These are phyloP conservation scores for Pseudonitzschia multiseries DNA, from an alignment of 108 stramenopile genomes.

Conservation along the genomic window DNA sequence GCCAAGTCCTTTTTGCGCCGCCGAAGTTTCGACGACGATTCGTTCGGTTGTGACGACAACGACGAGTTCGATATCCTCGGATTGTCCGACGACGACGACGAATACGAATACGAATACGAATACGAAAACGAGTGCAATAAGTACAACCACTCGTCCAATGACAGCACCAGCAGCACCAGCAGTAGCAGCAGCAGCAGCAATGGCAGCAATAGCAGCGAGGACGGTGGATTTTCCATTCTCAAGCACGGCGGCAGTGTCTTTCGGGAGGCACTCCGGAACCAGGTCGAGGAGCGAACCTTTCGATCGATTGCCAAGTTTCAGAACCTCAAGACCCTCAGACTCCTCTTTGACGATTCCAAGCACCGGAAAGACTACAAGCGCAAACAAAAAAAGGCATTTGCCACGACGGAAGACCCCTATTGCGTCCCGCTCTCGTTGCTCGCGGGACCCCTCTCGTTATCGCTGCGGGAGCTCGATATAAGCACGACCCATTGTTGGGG, in stretches of 20 bases:
- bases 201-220: too few species aligned
- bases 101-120: too few species aligned
- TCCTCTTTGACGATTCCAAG: constrained; percentile 2
- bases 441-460: neutral
- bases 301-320: neutral
- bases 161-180: too few species aligned
- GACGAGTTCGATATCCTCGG: neutral
- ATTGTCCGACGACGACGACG: neutral
- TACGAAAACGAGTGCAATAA: too few species aligned
- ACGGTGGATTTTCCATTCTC: neutral
- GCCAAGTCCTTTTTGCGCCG: neutral
- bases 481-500: too few species aligned
- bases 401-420: neutral
- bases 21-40: neutral
- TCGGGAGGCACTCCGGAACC: neutral
- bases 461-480: neutral
- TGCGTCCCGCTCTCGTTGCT: neutral
- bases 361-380: neutral
- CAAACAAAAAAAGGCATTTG: neutral
- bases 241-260: neutral
- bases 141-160: too few species aligned
- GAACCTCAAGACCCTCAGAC: neutral
- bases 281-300: neutral
- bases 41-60: too few species aligned
- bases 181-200: too few species aligned